Base-by-base conservation (phyloP, 179 eudicot species). In the Silene coronaria region DNA sequence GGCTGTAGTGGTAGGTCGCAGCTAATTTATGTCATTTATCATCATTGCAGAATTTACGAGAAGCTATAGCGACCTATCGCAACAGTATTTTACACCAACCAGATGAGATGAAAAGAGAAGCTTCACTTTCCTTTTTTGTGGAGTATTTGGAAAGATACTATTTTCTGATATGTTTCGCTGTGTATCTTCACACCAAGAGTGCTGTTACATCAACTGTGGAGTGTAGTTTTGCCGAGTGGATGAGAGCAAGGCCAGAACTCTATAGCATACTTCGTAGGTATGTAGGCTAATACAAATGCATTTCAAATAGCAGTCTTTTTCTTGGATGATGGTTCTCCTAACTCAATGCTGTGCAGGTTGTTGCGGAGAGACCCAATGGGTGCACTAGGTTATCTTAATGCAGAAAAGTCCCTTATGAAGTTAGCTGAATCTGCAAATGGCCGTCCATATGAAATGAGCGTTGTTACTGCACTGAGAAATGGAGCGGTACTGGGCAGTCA, bases 301-400 rank as follows among this genome's bases (percentile, higher is more conserved):
- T 74, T 42, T 75, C 22, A 23, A 27, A 48, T 48, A 46, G 3
- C 66, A 63, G 26, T 45, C n/a, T 42, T 34, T 57, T 51, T 64
- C 46, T 65, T 26, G 55, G 42, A 55, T 74, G 36, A 66, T 70
- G 59, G 42, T 48, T 62, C 23, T 69, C 61, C 73, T 79, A 66
- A 79, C 26, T 36, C 34, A 67, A 36, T 59, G 27, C 30, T 68
- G 64, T 84, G 76, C 83, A 93, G 98, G 88, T 76, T 93, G 88
- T 86, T 93, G 67, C 86, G 96, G 80, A 89, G 98, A 86, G 93
- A 93, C 82, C 98, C 98, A 73, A 91, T 91, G 98, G 96, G 98
- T 63, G 98, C 98, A 36, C 89, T 93, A 82, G 97, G 97, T 68
- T 91, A 89, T 80, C 88, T 86, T 22, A 88, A 79, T 76, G 69